Evolutionary conservation across 768 basidiomycete genomes (phyloP).

Genomic region (Termitomyces sp.): DNA sequence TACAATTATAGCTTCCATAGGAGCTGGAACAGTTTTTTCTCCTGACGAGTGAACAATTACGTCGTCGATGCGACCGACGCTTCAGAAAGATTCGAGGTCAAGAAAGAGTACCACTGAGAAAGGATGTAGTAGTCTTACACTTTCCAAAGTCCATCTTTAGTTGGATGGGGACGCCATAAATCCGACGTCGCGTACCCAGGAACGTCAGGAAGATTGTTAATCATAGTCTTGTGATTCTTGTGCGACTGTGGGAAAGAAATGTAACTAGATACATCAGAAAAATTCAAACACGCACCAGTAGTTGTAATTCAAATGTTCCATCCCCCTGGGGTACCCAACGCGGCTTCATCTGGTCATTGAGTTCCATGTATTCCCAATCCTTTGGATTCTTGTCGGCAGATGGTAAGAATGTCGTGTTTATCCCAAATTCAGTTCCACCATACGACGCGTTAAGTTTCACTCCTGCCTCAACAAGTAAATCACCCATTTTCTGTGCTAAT

Average conservation of each 20-base stretch:
- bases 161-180: constrained; percentile 37
- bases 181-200: constrained; percentile 40
- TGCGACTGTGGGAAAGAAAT: background rate
- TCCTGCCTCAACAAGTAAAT: constrained; percentile 4
- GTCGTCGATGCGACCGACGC: background rate
- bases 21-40: background rate
- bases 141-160: background rate
- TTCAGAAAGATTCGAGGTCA: background rate
- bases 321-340: constrained; percentile 26
- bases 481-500: constrained; percentile 6
- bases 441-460: constrained; percentile 7
- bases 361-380: constrained; percentile 11
- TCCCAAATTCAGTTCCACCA: constrained; percentile 14
- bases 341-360: constrained; percentile 12
- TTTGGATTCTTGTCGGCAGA: constrained; percentile 14
- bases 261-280: background rate
- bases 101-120: background rate
- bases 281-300: constrained; percentile 23
- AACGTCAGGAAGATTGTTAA: constrained; percentile 29
- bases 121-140: background rate
- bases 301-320: constrained; percentile 26
- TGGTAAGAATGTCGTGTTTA: constrained; percentile 2
- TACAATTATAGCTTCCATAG: constrained; percentile 4
- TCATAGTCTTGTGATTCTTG: background rate
- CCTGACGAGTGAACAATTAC: constrained; percentile 24